phyloP scores from a whole-genome alignment of 73 alveolate genomes.

The Tetrahymena elliotti region DNA sequence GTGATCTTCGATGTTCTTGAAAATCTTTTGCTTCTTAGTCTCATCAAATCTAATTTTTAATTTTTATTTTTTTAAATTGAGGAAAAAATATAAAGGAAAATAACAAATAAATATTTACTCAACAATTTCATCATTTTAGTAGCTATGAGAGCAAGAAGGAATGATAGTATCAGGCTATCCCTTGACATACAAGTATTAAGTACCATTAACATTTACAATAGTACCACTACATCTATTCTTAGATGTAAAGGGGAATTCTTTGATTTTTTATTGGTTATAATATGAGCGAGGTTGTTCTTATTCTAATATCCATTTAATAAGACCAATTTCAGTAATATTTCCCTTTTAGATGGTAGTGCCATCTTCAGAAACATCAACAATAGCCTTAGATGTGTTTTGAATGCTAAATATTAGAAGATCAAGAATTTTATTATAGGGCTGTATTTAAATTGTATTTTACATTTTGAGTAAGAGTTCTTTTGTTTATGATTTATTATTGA shows the following conservation, averaged over 20 bases:
- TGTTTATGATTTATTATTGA: not conserved
- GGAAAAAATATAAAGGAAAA: not conserved
- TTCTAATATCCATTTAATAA: slow-evolving; percentile 26
- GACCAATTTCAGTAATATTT: slow-evolving; percentile 49
- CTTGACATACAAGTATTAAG: not conserved
- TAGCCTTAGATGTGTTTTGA: slow-evolving; percentile 13
- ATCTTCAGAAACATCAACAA: slow-evolving; percentile 30
- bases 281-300: slow-evolving; percentile 18
- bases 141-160: not conserved
- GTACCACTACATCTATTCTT: not conserved
- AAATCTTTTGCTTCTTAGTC: not conserved
- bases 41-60: not conserved
- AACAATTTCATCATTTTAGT: not conserved
- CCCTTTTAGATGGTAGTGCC: slow-evolving; percentile 38
- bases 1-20: not conserved
- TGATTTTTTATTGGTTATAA: not conserved
- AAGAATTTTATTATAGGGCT: not conserved
- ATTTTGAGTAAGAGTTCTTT: not conserved
- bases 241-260: slow-evolving; percentile 5
- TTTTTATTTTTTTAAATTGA: not conserved
- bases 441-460: not conserved
- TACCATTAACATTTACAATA: not conserved
- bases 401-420: not conserved
- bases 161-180: not conserved
- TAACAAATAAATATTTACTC: not conserved